Evolutionary conservation across 2,329 filamentous ascomycete genomes (phyloP), one percentile per base, ranked within the genome.

Genomic region (Teratosphaeria epicoccoides): DNA sequence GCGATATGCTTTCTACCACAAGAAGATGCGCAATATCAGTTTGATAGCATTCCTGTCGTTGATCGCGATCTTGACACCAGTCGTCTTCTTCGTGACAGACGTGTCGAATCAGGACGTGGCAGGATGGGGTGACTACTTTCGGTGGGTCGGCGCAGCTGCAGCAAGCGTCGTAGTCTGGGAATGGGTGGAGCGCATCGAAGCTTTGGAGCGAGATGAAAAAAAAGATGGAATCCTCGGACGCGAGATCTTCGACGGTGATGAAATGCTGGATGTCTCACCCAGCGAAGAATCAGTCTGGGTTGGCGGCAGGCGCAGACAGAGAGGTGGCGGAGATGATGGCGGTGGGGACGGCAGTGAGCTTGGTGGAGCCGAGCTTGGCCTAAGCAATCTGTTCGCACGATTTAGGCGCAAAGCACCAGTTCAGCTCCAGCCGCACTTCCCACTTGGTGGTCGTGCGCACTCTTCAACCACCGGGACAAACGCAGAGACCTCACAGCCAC

Each of bases 161-260:
- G 90, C 90, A 24, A 95, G 88, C 70, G 90, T 95, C n/a, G 87
- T 95, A 22, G 90, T 96, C 2, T 96, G 90, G 90, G 90, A 96
- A 69, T 96, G 90, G 90, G 90, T 96, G 2, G 90, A 96, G 69
- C 80, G 90, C 24, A 96, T 96, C 47, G 90, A 96, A 67, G 88
- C 89, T 0, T 70, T 95, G 55, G 90, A 96, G 71, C 81, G 90
- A 59, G 89, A 95, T 67, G 89, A 95, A 67, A 88, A 90, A 70
- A 95, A 94, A 69, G 89, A 95, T 61, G 90, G 90, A 0, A 94
- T 96, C 51, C 72, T 96, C 1, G 90, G 90, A 3, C 77, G 90
- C 57, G 90, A 96, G 64, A 83, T 96, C 0, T 95, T 95, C 63
- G 90, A 96, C 60, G 90, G 89, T 3, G 90, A 96, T 62, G 90